Conservation (phyloP, 2,329 filamentous ascomycete species). For the Chaetomiaceae sp. region DNA sequence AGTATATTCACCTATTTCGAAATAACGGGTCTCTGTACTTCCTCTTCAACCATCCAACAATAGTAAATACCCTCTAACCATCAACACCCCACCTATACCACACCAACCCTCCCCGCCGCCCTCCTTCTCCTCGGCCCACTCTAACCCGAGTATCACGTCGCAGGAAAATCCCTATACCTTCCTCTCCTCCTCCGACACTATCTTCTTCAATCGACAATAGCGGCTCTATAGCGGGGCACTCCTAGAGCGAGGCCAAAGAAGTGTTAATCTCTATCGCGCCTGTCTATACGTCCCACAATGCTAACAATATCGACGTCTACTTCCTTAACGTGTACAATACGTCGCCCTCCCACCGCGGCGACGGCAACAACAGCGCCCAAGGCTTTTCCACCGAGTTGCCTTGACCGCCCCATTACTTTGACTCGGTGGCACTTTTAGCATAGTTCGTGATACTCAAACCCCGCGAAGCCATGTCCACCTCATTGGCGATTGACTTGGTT, state of each 20-base stretch:
- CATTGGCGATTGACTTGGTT: no score
- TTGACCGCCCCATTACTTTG: no score
- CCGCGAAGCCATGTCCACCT: no score
- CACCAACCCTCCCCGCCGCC: conserved; percentile 24
- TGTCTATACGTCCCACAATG: conserved; percentile 74
- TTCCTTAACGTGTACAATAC: conserved; percentile 69
- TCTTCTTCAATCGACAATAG: conserved; percentile 91
- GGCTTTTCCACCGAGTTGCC: no score
- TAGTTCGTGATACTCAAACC: no score
- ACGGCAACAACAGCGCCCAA: conserved; percentile 36
- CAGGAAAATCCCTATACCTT: conserved; percentile 70
- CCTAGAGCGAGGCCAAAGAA: conserved; percentile 69
- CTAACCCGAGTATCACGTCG: conserved; percentile 32
- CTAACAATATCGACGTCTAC: conserved; percentile 84
- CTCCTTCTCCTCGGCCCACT: conserved; percentile 27
- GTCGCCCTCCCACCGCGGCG: not conserved
- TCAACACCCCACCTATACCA: conserved; percentile 14
- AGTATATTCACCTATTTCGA: no score
- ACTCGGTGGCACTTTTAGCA: no score
- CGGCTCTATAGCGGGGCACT: conserved; percentile 71
- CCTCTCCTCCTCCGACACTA: conserved; percentile 74
- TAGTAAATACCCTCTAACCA: no score
- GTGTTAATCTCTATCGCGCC: conserved; percentile 72
- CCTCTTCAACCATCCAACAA: no score
- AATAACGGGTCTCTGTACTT: no score